These are phyloP conservation scores for Cystobasidiaceae sp. DNA, from an alignment of 1,284 basidiomycete genomes.

Conservation along the genomic window DNA sequence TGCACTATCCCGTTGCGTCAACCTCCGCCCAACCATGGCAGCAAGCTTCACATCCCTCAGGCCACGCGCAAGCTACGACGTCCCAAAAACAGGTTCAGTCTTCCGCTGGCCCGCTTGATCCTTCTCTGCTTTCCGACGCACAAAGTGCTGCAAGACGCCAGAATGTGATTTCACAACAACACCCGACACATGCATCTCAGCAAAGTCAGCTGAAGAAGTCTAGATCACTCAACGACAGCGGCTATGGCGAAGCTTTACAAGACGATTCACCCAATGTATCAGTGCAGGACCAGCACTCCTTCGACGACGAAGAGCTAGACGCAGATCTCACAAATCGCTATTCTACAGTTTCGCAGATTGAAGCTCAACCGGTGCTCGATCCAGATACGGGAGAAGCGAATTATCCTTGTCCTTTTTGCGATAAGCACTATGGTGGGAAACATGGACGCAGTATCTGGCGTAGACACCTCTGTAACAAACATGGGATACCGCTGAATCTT, in stretches of 20 bases:
- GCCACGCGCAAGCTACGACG: neutral
- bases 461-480: conserved; percentile 55
- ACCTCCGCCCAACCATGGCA: neutral
- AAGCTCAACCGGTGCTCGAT: conserved; percentile 18
- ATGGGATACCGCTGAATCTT: conserved; percentile 52
- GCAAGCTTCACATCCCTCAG: neutral
- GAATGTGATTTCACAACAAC: too few relatives aligned
- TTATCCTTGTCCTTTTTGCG: conserved; percentile 50
- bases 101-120: too few relatives aligned
- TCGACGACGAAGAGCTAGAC: neutral
- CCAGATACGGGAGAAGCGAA: conserved; percentile 34
- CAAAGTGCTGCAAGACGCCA: too few relatives aligned
- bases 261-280: neutral
- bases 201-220: too few relatives aligned
- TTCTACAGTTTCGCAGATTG: conserved; percentile 26
- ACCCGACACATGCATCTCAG: neutral
- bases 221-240: too few relatives aligned
- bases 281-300: neutral
- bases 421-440: conserved; percentile 53
- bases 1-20: conserved; percentile 7
- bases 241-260: neutral
- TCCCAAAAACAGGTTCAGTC: too few relatives aligned
- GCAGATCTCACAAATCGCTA: conserved; percentile 7
- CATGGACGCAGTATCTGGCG: conserved; percentile 55
- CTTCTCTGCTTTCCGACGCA: too few relatives aligned